Conservation (phyloP, 2,329 filamentous ascomycete genomes). For the Arachnomyces sp. region DNA sequence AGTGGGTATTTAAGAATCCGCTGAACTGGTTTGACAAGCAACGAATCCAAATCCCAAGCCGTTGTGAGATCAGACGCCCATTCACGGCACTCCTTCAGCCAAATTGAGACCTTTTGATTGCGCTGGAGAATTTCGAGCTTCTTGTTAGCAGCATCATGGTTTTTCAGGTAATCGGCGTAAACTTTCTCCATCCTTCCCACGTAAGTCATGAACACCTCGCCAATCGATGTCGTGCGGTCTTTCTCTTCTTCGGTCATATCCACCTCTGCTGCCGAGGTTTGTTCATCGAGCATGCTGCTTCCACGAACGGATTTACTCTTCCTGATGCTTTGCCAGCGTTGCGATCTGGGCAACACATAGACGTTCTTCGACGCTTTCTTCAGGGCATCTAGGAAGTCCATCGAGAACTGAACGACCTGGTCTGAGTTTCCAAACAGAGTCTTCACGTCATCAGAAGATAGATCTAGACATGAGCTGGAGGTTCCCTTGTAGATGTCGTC, state of each 20-base stretch:
- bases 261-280: conserved; percentile 23
- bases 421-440: conserved; percentile 88
- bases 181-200: conserved; percentile 56
- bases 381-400: conserved; percentile 67
- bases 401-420: conserved; percentile 81
- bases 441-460: conserved; percentile 78
- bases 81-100: conserved; percentile 87
- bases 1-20: conserved; percentile 90
- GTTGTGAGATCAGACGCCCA: conserved; percentile 86
- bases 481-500: conserved; percentile 98
- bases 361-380: conserved; percentile 73
- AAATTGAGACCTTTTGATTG: conserved; percentile 61
- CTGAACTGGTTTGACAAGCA: conserved; percentile 97
- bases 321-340: conserved; percentile 40
- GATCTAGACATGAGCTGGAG: conserved; percentile 68
- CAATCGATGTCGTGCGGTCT: conserved; percentile 52
- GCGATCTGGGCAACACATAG: conserved; percentile 59
- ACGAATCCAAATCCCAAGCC: conserved; percentile 89
- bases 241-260: conserved; percentile 44
- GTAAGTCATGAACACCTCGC: conserved; percentile 51
- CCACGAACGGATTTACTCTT: conserved; percentile 43
- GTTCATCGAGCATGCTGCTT: conserved; percentile 35
- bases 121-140: conserved; percentile 44
- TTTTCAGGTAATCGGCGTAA: conserved; percentile 58
- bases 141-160: conserved; percentile 57